phyloP scores from a whole-genome alignment of 495 filamentous ascomycete species.

The Penicillium taxi region DNA sequence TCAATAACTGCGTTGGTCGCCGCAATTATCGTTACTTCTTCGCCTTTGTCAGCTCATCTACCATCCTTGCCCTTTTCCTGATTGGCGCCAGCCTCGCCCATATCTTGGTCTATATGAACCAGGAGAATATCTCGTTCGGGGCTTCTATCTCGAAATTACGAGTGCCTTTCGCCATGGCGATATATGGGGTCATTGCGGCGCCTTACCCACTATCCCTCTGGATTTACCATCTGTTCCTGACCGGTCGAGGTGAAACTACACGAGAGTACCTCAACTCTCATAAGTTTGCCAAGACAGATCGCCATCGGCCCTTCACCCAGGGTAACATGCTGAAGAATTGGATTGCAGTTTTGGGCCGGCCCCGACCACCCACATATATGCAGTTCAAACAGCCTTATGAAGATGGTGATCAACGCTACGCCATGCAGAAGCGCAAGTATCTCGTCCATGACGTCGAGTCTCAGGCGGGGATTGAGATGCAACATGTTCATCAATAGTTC shows the following conservation, averaged over 20 bases:
- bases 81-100: constrained; percentile 71
- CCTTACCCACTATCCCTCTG: constrained; percentile 79
- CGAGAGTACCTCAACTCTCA: constrained; percentile 92
- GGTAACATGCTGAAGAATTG: constrained; percentile 70
- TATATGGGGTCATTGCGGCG: constrained; percentile 66
- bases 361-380: constrained; percentile 82
- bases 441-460: constrained; percentile 44
- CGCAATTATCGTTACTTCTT: constrained; percentile 99
- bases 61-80: constrained; percentile 69
- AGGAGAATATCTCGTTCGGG: constrained; percentile 54
- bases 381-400: constrained; percentile 72
- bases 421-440: constrained; percentile 49
- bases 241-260: constrained; percentile 86
- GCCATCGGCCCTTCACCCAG: constrained; percentile 86
- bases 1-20: constrained; percentile 96
- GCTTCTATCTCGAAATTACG: constrained; percentile 58
- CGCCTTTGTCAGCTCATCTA: constrained; percentile 68
- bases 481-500: constrained; percentile 32
- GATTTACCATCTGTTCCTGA: constrained; percentile 84
- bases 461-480: constrained; percentile 54
- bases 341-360: constrained; percentile 70
- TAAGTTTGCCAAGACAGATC: constrained; percentile 85
- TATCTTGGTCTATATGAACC: constrained; percentile 60
- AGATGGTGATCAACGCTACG: constrained; percentile 79
- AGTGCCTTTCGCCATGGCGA: constrained; percentile 81